These are phyloP conservation scores for Crassisporium funariophilum DNA, from an alignment of 768 basidiomycete genomes.

Conservation along the genomic window DNA sequence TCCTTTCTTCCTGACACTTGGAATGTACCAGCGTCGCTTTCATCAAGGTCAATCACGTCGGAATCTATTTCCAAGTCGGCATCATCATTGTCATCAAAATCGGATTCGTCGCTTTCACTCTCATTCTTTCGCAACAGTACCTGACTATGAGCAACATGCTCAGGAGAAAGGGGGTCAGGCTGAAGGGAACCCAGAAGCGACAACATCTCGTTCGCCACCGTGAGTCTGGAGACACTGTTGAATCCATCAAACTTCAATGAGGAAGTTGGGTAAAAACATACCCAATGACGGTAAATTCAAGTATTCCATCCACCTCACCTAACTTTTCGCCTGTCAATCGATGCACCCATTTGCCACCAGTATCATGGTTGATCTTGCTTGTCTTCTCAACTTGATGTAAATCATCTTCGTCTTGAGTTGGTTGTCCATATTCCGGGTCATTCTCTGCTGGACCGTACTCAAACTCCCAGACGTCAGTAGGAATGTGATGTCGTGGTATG, in stretches of 20 bases:
- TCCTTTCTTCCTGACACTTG: slow-evolving; percentile 26
- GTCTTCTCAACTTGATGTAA: slow-evolving; percentile 20
- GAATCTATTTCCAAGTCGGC: no score
- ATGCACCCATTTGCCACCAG: slow-evolving; percentile 80
- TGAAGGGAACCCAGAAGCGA: slow-evolving; percentile 86
- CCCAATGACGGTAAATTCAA: slow-evolving; percentile 92
- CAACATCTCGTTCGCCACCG: slow-evolving; percentile 91
- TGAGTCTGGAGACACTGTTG: slow-evolving; percentile 53
- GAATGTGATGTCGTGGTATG: slow-evolving; percentile 91
- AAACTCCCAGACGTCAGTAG: slow-evolving; percentile 77
- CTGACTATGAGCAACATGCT: slow-evolving; percentile 39
- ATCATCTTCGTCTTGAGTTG: slow-evolving; percentile 26
- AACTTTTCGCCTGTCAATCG: slow-evolving; percentile 66
- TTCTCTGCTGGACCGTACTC: slow-evolving; percentile 84
- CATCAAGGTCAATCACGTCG: slow-evolving; percentile 24
- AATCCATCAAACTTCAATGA: neutral
- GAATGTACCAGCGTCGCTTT: slow-evolving; percentile 31
- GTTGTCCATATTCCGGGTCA: slow-evolving; percentile 67
- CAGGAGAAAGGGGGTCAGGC: slow-evolving; percentile 69
- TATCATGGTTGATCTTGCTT: slow-evolving; percentile 37
- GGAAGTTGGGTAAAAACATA: slow-evolving; percentile 37
- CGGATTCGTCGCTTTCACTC: slow-evolving; percentile 10
- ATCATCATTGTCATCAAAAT: slow-evolving; percentile 19
- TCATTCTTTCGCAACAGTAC: slow-evolving; percentile 21
- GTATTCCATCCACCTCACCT: slow-evolving; percentile 64